phyloP scores from a whole-genome alignment of 1,284 basidiomycete species.

The Apiotrichum akiyoshidainum region DNA sequence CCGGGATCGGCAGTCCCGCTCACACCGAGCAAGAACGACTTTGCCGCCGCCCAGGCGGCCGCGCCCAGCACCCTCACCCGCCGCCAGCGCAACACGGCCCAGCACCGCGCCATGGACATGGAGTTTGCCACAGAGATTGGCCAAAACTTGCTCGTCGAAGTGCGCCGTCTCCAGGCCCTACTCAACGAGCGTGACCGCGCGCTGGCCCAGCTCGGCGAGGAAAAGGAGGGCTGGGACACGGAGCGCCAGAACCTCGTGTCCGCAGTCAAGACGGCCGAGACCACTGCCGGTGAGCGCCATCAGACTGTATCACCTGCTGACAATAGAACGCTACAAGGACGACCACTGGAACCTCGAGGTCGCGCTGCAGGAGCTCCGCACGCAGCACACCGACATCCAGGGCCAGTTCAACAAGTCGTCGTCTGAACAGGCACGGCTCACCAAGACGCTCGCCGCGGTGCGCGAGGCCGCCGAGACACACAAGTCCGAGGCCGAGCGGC shows the following conservation, averaged over 20 bases:
- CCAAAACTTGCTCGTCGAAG: constrained; percentile 81
- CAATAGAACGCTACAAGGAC: constrained; percentile 75
- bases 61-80: constrained; percentile 39
- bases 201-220: constrained; percentile 78
- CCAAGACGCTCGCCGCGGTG: constrained; percentile 66
- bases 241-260: constrained; percentile 66
- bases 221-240: constrained; percentile 71
- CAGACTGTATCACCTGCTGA: neutral
- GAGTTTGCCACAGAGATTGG: constrained; percentile 97
- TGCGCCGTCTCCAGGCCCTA: constrained; percentile 78
- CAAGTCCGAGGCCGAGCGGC: constrained; percentile 79
- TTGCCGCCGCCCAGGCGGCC: constrained; percentile 1
- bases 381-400: constrained; percentile 67
- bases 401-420: constrained; percentile 68
- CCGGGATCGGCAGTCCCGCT: constrained; percentile 3
- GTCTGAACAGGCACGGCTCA: constrained; percentile 75
- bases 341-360: constrained; percentile 99
- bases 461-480: constrained; percentile 77
- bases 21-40: constrained; percentile 3
- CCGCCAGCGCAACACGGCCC: constrained; percentile 50
- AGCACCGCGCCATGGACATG: constrained; percentile 52
- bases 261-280: constrained; percentile 70
- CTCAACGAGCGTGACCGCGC: constrained; percentile 83
- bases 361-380: constrained; percentile 77
- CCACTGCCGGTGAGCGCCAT: constrained; percentile 62